These are phyloP conservation scores for Cercospora sp. DNA, from an alignment of 2,329 filamentous ascomycete genomes.

Conservation along the genomic window DNA sequence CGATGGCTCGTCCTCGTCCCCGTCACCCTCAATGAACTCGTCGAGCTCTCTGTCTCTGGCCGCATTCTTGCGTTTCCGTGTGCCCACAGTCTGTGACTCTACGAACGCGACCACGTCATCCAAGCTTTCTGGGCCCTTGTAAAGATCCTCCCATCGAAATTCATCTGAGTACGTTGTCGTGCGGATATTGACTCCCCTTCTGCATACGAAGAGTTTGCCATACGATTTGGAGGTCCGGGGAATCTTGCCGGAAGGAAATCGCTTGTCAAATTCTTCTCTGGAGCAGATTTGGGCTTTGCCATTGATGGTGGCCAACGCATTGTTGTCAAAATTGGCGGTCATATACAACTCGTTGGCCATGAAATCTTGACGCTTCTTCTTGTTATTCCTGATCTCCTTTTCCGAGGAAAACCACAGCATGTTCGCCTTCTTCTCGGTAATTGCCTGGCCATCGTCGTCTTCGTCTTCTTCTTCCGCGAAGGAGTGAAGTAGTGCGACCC, in stretches of 20 bases:
- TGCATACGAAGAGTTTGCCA: slow-evolving; percentile 86
- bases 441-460: slow-evolving; percentile 57
- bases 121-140: slow-evolving; percentile 66
- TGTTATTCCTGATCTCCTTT: slow-evolving; percentile 80
- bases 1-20: slow-evolving; percentile 42
- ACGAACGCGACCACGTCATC: slow-evolving; percentile 66
- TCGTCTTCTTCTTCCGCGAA: slow-evolving; percentile 68
- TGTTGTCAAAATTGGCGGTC: slow-evolving; percentile 81
- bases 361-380: slow-evolving; percentile 80
- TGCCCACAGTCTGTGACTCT: slow-evolving; percentile 70
- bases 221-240: slow-evolving; percentile 71
- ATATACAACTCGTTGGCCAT: slow-evolving; percentile 86
- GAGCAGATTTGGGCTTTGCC: slow-evolving; percentile 84
- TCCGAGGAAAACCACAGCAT: slow-evolving; percentile 97
- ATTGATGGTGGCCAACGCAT: slow-evolving; percentile 84
- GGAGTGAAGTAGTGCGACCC: slow-evolving; percentile 85
- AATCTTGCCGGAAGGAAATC: slow-evolving; percentile 73
- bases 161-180: slow-evolving; percentile 91
- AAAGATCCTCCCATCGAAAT: slow-evolving; percentile 87
- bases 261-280: slow-evolving; percentile 62
- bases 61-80: slow-evolving; percentile 53
- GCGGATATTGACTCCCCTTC: slow-evolving; percentile 82
- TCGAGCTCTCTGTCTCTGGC: slow-evolving; percentile 42
- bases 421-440: slow-evolving; percentile 67
- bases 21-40: slow-evolving; percentile 49